A percentile compares a stretch with the other conserved stretches of the same genome.
phyloP scores from a whole-genome alignment of 768 basidiomycete species.

The Serendipita sp. region DNA sequence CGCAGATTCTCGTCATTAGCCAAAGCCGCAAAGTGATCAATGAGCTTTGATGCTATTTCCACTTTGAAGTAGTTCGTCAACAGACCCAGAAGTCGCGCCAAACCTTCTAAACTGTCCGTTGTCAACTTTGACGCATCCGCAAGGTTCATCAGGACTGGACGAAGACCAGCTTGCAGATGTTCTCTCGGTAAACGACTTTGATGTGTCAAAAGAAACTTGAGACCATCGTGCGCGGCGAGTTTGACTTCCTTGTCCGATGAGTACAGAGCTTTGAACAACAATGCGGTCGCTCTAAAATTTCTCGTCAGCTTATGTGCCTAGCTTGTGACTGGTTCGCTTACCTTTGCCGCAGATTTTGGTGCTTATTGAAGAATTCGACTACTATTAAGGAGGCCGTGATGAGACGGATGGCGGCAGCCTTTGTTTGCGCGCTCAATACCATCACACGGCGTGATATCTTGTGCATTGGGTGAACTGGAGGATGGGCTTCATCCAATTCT shows the following conservation, averaged over 20 bases:
- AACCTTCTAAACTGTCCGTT: constrained; percentile 79
- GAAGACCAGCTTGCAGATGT: constrained; percentile 81
- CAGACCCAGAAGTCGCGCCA: constrained; percentile 83
- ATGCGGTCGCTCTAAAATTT: constrained; percentile 62
- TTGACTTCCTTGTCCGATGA: constrained; percentile 82
- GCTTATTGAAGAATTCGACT: constrained; percentile 81
- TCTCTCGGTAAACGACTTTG: constrained; percentile 90
- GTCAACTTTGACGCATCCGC: constrained; percentile 91
- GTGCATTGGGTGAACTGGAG: not conserved
- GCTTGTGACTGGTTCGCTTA: constrained; percentile 19
- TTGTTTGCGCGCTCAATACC: not conserved
- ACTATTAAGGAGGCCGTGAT: constrained; percentile 88
- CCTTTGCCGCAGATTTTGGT: constrained; percentile 73
- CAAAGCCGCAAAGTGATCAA: constrained; percentile 89
- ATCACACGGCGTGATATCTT: not conserved
- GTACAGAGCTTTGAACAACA: constrained; percentile 98
- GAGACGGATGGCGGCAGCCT: constrained; percentile 47
- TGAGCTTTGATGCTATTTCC: constrained; percentile 91
- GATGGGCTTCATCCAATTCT: constrained; percentile 74
- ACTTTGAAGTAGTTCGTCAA: constrained; percentile 99
- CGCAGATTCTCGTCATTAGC: constrained; percentile 77
- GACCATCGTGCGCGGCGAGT: constrained; percentile 85
- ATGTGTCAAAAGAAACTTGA: constrained; percentile 73
- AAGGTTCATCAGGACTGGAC: constrained; percentile 94
- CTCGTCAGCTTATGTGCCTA: not conserved